phyloP scores from a whole-genome alignment of 1,284 basidiomycete species.

The Earliella scabrosa region DNA sequence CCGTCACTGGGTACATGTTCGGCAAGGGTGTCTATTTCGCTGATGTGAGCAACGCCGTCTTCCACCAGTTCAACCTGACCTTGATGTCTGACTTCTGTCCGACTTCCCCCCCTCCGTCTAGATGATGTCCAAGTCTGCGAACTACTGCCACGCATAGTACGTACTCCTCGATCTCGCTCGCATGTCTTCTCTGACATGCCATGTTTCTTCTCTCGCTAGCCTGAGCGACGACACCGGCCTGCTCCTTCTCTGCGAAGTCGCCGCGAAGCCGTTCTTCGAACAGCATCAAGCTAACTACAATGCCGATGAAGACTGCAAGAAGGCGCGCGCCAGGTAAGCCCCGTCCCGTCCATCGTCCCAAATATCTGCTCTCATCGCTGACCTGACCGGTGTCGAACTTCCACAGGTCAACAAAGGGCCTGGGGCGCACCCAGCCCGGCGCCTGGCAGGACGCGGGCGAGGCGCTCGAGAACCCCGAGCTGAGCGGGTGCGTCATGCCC shows the following conservation, averaged over 20 bases:
- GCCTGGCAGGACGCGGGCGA: slow-evolving; percentile 67
- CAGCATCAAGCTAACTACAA: slow-evolving; percentile 50
- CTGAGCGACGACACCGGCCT: slow-evolving; percentile 56
- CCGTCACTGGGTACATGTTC: slow-evolving; percentile 67
- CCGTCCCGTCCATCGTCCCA: not conserved
- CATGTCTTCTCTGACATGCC: not conserved
- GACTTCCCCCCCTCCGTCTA: slow-evolving; percentile 26
- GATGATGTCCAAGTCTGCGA: slow-evolving; percentile 73
- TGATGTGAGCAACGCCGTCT: slow-evolving; percentile 48
- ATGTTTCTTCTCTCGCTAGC: slow-evolving; percentile 32
- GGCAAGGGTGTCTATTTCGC: slow-evolving; percentile 74
- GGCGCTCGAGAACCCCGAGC: slow-evolving; percentile 51
- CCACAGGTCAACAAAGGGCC: slow-evolving; percentile 55
- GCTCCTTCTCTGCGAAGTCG: slow-evolving; percentile 64
- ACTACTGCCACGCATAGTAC: slow-evolving; percentile 59
- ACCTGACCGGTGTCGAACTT: slow-evolving; percentile 13
- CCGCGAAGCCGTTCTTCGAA: slow-evolving; percentile 60
- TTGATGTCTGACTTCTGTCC: too few relatives aligned
- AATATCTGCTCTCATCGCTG: not conserved
- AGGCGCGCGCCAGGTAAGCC: slow-evolving; percentile 36
- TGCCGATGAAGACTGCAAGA: slow-evolving; percentile 54
- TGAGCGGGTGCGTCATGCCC: slow-evolving; percentile 62
- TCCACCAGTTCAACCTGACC: not conserved
- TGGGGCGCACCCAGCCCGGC: slow-evolving; percentile 53
- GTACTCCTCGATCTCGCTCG: slow-evolving; percentile 13